These are phyloP conservation scores for Cryptomeria japonica DNA, from an alignment of 75 land plant species.

Conservation along the genomic window DNA sequence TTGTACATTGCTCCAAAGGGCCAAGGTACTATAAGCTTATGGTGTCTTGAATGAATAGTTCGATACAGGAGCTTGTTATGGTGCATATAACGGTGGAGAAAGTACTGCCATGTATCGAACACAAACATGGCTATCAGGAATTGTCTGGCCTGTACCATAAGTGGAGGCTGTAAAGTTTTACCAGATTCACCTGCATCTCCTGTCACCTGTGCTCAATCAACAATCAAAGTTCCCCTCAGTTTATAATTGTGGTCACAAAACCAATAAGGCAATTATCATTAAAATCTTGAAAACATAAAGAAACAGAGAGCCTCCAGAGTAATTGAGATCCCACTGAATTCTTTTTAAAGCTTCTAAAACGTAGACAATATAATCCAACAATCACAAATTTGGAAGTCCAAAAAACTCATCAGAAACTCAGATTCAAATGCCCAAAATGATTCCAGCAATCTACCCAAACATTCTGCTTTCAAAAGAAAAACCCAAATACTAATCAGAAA, in stretches of 20 bases:
- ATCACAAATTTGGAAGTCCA: neutral
- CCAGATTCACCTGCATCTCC: slow-evolving; percentile 12
- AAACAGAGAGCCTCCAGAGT: neutral
- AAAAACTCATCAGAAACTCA: neutral
- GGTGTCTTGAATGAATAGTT: slow-evolving; percentile 72
- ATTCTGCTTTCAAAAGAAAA: neutral
- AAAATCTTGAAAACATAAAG: neutral
- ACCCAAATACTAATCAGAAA: neutral
- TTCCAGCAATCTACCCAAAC: neutral
- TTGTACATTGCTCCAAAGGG: slow-evolving; percentile 86
- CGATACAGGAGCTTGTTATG: too few relatives aligned
- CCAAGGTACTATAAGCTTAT: slow-evolving; percentile 75
- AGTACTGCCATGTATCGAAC: slow-evolving; percentile 82
- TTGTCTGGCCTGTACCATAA: slow-evolving; percentile 15
- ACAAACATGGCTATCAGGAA: slow-evolving; percentile 57
- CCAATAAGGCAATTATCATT: neutral
- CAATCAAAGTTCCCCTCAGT: neutral
- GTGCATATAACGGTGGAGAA: slow-evolving; percentile 65
- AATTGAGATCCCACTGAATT: neutral
- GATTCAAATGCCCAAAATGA: neutral
- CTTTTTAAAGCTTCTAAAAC: neutral
- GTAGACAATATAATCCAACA: neutral
- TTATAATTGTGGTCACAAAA: neutral
- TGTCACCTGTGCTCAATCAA: slow-evolving; percentile 22
- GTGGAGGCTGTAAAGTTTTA: slow-evolving; percentile 5